Percentiles rank a stretch among this genome's conserved stretches.
phyloP scores from a whole-genome alignment of 805 yeast species.

The Yamadazyma sp. region DNA sequence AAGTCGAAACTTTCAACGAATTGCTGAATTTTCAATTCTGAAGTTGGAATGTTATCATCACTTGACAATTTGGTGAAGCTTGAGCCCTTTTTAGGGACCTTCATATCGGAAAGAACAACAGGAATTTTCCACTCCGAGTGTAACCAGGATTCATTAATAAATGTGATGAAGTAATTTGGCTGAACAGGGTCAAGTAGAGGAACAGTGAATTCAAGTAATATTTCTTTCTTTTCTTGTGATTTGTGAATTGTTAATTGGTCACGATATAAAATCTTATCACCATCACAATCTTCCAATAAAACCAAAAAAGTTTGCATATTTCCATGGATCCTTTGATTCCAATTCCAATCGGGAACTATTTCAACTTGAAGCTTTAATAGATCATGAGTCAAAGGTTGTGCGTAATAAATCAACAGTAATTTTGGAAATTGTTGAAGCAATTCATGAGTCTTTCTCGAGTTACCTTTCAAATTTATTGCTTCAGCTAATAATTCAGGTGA shows the following conservation, averaged over 20 bases:
- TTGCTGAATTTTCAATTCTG: constrained; percentile 45
- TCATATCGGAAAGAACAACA: constrained; percentile 48
- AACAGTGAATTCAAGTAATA: constrained; percentile 62
- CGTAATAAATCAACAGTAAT: constrained; percentile 52
- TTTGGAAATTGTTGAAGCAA: constrained; percentile 72
- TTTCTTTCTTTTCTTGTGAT: constrained; percentile 50
- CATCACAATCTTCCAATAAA: constrained; percentile 79
- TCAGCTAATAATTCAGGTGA: constrained; percentile 77
- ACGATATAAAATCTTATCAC: constrained; percentile 63
- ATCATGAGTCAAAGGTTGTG: constrained; percentile 77
- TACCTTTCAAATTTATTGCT: constrained; percentile 68
- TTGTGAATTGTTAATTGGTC: constrained; percentile 54
- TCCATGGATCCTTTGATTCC: constrained; percentile 70
- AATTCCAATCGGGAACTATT: constrained; percentile 68
- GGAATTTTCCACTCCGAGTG: constrained; percentile 68
- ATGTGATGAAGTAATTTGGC: constrained; percentile 70
- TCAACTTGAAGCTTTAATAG: constrained; percentile 65
- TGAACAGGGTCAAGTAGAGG: constrained; percentile 53
- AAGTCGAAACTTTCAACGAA: constrained; percentile 47
- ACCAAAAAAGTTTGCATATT: constrained; percentile 62
- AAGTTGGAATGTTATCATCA: constrained; percentile 45
- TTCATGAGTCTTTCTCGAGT: constrained; percentile 58
- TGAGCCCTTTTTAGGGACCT: constrained; percentile 62
- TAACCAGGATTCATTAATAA: constrained; percentile 83
- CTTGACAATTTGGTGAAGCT: constrained; percentile 59